These are phyloP conservation scores for Hymenoscyphus fructigenus DNA, from an alignment of 2,329 filamentous ascomycete species.

Conservation along the genomic window DNA sequence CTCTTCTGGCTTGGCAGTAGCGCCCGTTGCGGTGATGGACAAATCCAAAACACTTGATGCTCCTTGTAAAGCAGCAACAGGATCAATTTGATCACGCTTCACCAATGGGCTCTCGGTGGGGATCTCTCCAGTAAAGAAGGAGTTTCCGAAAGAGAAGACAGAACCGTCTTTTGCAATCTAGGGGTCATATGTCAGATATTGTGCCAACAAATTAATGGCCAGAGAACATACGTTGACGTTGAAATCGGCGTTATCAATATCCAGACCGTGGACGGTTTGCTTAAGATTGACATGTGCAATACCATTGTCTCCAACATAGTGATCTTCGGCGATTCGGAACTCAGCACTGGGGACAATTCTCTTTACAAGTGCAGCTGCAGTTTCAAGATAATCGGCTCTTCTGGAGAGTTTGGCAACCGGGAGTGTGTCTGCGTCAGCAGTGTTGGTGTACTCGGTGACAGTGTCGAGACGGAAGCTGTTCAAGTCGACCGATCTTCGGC, in stretches of 20 bases:
- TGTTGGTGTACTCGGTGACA: conserved; percentile 19
- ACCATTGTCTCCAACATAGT: conserved; percentile 55
- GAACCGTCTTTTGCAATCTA: conserved; percentile 52
- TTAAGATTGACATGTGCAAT: conserved; percentile 59
- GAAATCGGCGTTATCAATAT: conserved; percentile 54
- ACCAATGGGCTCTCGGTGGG: conserved; percentile 41
- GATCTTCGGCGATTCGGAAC: conserved; percentile 53
- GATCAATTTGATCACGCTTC: conserved; percentile 44
- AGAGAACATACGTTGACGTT: conserved; percentile 22
- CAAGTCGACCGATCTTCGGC: conserved; percentile 26
- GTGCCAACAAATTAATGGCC: not conserved
- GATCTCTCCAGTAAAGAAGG: conserved; percentile 46
- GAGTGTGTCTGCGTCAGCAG: conserved; percentile 3
- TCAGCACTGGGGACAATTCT: conserved; percentile 37
- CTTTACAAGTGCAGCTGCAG: conserved; percentile 47
- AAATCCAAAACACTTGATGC: conserved; percentile 19
- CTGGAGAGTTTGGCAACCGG: conserved; percentile 7
- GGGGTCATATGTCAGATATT: conserved; percentile 35
- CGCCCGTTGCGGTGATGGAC: conserved; percentile 13
- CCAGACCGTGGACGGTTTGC: conserved; percentile 56
- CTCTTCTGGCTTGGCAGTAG: conserved; percentile 17
- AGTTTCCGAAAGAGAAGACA: conserved; percentile 58
- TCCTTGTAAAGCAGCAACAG: conserved; percentile 43
- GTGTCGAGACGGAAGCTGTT: conserved; percentile 20
- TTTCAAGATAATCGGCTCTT: conserved; percentile 41